These are phyloP conservation scores for Lathyrus oleraceus DNA, from an alignment of 306 rosid species.

Conservation along the genomic window DNA sequence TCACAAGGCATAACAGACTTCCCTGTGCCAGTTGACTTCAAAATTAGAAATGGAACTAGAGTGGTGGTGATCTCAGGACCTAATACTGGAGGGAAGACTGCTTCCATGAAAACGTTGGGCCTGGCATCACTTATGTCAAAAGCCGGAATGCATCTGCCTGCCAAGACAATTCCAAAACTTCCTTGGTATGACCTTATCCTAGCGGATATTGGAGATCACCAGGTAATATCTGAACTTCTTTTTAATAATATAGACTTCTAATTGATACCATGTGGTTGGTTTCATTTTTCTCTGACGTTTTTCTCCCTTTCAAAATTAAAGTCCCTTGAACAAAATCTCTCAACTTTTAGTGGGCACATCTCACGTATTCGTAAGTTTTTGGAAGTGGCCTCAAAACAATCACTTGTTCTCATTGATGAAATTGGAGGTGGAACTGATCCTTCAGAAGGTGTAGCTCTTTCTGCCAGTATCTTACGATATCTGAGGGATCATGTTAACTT, in stretches of 20 bases:
- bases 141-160: conserved; percentile 96
- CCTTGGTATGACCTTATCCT: conserved; percentile 96
- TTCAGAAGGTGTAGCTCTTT: conserved; percentile 98
- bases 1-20: conserved; percentile 46
- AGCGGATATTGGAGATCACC: conserved; percentile 94
- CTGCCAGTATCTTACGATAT: conserved; percentile 81
- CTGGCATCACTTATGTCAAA: conserved; percentile 90
- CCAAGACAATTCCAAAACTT: conserved; percentile 72
- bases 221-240: conserved; percentile 61
- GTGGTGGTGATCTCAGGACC: conserved; percentile 98
- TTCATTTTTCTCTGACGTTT: conserved; percentile 54
- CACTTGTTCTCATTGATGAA: conserved; percentile 92
- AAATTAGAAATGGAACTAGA: conserved; percentile 67
- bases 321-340: conserved; percentile 97
- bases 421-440: conserved; percentile 98
- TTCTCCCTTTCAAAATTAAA: conserved; percentile 48
- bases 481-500: conserved; percentile 68
- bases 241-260: conserved; percentile 39
- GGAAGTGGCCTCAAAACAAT: conserved; percentile 69
- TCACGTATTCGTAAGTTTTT: conserved; percentile 67
- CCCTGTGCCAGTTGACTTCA: conserved; percentile 88
- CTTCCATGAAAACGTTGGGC: conserved; percentile 91
- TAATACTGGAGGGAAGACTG: conserved; percentile 97
- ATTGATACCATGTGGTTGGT: conserved; percentile 33
- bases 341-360: conserved; percentile 96